Conservation (phyloP, 2,329 filamentous ascomycete genomes). For the Diaporthe amygdali region DNA sequence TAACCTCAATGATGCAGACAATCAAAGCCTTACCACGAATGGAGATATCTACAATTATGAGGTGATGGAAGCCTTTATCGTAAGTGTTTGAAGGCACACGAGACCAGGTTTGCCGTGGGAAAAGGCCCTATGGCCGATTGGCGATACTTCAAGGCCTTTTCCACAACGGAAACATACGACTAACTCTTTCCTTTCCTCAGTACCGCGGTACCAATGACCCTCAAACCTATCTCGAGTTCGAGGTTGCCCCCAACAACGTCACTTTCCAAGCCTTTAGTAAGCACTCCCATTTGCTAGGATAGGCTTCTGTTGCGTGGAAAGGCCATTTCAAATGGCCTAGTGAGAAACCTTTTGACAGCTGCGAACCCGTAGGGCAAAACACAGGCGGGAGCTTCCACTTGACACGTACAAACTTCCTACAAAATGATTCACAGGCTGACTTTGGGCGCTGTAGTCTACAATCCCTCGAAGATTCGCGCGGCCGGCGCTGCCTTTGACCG, state of each 20-base stretch:
- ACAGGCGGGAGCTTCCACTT: no score
- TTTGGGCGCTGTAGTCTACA: constrained; percentile 41
- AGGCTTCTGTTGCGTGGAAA: neutral
- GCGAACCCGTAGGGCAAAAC: neutral
- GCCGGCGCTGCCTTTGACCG: constrained; percentile 48
- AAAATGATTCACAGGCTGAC: neutral
- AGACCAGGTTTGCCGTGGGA: neutral
- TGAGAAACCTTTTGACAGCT: neutral
- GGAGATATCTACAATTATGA: constrained; percentile 54
- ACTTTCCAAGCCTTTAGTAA: constrained; percentile 52
- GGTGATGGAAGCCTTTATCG: constrained; percentile 56
- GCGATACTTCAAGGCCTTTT: neutral
- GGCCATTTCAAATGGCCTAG: neutral
- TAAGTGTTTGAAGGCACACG: no score
- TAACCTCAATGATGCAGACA: neutral
- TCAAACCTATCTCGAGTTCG: constrained; percentile 55
- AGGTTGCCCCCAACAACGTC: constrained; percentile 56
- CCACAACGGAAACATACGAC: neutral
- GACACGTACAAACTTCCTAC: neutral
- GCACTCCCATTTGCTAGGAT: neutral
- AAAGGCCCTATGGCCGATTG: neutral
- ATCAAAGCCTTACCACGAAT: constrained; percentile 41
- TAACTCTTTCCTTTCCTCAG: neutral
- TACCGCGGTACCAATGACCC: constrained; percentile 50
- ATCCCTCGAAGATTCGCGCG: constrained; percentile 51